A percentile compares a stretch with the other conserved stretches of the same genome.
Conservation (phyloP, 2,329 filamentous ascomycete species). For the Aulographum hederae region DNA sequence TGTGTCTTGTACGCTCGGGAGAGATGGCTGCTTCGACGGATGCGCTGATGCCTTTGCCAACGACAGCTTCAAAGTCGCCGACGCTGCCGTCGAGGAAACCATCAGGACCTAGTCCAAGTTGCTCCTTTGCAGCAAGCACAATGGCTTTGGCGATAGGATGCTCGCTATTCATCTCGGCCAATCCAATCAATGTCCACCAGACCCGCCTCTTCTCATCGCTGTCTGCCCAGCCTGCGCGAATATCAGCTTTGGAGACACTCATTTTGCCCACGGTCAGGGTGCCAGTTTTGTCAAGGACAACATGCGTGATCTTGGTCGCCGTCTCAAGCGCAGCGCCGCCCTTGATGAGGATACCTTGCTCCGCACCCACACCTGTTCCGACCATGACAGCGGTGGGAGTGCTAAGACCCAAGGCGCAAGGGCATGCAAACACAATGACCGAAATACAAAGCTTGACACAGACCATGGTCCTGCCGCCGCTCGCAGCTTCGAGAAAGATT, state of each 20-base stretch:
- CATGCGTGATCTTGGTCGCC: slow-evolving; percentile 73
- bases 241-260: slow-evolving; percentile 38
- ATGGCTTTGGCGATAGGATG: slow-evolving; percentile 92
- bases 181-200: slow-evolving; percentile 92
- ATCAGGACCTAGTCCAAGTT: slow-evolving; percentile 55
- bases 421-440: slow-evolving; percentile 94
- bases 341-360: slow-evolving; percentile 95
- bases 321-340: slow-evolving; percentile 83
- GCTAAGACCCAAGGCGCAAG: slow-evolving; percentile 86
- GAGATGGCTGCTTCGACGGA: slow-evolving; percentile 57
- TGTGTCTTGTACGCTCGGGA: slow-evolving; percentile 52
- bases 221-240: slow-evolving; percentile 50
- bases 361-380: slow-evolving; percentile 87
- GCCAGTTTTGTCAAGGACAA: slow-evolving; percentile 91
- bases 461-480: slow-evolving; percentile 87
- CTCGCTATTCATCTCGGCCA: slow-evolving; percentile 91
- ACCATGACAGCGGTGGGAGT: slow-evolving; percentile 98
- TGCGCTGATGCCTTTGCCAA: slow-evolving; percentile 74
- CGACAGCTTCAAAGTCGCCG: slow-evolving; percentile 64
- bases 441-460: slow-evolving; percentile 96
- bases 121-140: slow-evolving; percentile 51
- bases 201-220: slow-evolving; percentile 51
- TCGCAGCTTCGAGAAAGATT: slow-evolving; percentile 65
- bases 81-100: slow-evolving; percentile 65
- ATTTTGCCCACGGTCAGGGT: slow-evolving; percentile 63